phyloP scores from a whole-genome alignment of 805 yeast species.

The Candida maltosa region DNA sequence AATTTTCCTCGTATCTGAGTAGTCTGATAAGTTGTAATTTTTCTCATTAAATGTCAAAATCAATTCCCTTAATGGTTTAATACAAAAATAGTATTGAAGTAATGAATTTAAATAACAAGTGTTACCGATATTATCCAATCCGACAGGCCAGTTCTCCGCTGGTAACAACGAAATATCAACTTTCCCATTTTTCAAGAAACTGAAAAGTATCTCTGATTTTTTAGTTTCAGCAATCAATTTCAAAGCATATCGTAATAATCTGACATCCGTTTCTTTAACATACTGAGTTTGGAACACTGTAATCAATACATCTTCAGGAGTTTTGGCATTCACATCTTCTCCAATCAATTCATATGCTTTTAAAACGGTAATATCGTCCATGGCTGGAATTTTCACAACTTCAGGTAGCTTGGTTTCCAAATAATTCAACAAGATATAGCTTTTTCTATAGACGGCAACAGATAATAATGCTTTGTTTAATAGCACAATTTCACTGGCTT shows the following conservation, averaged over 20 bases:
- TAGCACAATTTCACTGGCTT: constrained; percentile 35
- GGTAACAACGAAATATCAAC: constrained; percentile 56
- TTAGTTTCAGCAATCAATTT: constrained; percentile 51
- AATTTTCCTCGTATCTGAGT: constrained; percentile 46
- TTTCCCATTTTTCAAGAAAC: constrained; percentile 59
- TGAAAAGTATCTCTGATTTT: constrained; percentile 51
- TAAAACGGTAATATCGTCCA: constrained; percentile 5
- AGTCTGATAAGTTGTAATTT: constrained; percentile 6
- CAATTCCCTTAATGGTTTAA: constrained; percentile 72
- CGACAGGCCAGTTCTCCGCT: constrained; percentile 79
- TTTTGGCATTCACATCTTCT: constrained; percentile 41
- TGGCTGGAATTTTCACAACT: constrained; percentile 11
- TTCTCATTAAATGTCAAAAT: constrained; percentile 52
- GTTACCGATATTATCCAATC: constrained; percentile 91
- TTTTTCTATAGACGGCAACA: constrained; percentile 56
- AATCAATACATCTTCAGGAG: constrained; percentile 58
- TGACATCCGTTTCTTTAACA: constrained; percentile 41
- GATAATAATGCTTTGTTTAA: constrained; percentile 58
- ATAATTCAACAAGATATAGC: constrained; percentile 54
- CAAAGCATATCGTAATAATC: constrained; percentile 56
- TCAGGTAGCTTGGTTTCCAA: constrained; percentile 44
- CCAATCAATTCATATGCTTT: constrained; percentile 44
- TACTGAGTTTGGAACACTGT: constrained; percentile 45
- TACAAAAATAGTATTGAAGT: constrained; percentile 83
- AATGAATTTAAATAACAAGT: constrained; percentile 92